Conservation (phyloP, 225 moss, liverwort and hornwort genomes). For the Sphagnum tenellum region DNA sequence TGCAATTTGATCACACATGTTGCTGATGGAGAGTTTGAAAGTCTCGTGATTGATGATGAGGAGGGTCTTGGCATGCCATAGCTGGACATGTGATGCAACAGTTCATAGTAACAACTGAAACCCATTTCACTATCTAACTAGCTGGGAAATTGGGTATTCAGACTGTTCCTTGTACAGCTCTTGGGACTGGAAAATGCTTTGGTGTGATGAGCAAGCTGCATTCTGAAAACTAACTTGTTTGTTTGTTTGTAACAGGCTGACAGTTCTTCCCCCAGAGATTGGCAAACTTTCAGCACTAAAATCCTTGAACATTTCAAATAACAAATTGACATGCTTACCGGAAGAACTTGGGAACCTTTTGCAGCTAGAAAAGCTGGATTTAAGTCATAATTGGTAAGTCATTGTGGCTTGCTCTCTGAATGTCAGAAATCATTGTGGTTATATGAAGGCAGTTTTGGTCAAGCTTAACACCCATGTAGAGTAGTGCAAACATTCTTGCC, state of each 20-base stretch:
- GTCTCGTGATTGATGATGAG: no score
- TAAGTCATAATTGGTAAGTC: constrained; percentile 75
- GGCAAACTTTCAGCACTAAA: constrained; percentile 63
- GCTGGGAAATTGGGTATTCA: background rate
- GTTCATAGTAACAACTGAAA: no score
- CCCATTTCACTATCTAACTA: no score
- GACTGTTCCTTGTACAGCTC: background rate
- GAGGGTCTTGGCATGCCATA: no score
- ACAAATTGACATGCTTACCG: constrained; percentile 55
- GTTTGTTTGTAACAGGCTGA: constrained; percentile 39
- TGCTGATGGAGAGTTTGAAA: no score
- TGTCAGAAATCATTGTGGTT: no score
- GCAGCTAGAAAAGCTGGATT: constrained; percentile 71
- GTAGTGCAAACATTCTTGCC: no score
- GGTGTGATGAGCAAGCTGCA: background rate
- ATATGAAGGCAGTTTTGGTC: no score
- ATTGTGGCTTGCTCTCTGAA: background rate
- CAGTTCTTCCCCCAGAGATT: constrained; percentile 58
- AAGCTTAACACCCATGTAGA: no score
- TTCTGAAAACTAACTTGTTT: background rate
- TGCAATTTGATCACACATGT: no score
- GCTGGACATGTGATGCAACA: no score
- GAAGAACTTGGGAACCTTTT: constrained; percentile 62
- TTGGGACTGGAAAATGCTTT: background rate
- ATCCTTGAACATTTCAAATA: constrained; percentile 60